Base-by-base conservation (phyloP, 768 basidiomycete genomes). In the Suillus sp. region DNA sequence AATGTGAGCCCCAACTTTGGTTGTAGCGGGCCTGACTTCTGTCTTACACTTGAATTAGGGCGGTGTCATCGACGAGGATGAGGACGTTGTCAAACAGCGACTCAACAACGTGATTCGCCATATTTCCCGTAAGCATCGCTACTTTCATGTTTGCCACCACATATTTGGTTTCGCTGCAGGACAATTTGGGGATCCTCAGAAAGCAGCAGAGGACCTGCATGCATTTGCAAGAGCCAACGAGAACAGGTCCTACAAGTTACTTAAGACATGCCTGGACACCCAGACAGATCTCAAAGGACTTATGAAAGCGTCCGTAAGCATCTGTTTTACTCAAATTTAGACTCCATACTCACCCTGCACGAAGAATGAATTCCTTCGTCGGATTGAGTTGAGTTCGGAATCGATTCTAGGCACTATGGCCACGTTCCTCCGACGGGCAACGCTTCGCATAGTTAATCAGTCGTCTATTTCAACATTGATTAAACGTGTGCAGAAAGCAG, bases 201-300 rank as follows among this genome's bases (percentile, higher is more conserved):
- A 92, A 70, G 91, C 87, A 0, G 75, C 79, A 2, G 92, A 92
- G 64, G 96, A 98, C 71, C 75, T 99, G 22, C 78, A 85, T 16
- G 74, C 83, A 0, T 99, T 99, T 67, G 95, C 96, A 0, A 91
- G 90, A 64, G 77, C 89, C 48, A 98, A 99, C 72, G 95, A 96
- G 71, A 82, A 82, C 27, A 83, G 94, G 43, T 79, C 96, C 9
- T 98, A 95, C 80, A 95, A 90, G 74, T 79, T 95, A 13, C 79
- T 95, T 45, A 90, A 87, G 73, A 89, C 84, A 0, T 89, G 92
- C 67, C 82, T 93, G 79, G 95, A 97, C 72, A 80, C 90, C 0
- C 90, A 94, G 69, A 88, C 91, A 0, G 93, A 96, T 70, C 75
- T 98, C 30, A 93, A 91, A 74, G 81, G 81, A 6, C 79, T 96